These are phyloP conservation scores for Apostasia ramifera DNA, from an alignment of 106 monocot genomes.

Conservation along the genomic window DNA sequence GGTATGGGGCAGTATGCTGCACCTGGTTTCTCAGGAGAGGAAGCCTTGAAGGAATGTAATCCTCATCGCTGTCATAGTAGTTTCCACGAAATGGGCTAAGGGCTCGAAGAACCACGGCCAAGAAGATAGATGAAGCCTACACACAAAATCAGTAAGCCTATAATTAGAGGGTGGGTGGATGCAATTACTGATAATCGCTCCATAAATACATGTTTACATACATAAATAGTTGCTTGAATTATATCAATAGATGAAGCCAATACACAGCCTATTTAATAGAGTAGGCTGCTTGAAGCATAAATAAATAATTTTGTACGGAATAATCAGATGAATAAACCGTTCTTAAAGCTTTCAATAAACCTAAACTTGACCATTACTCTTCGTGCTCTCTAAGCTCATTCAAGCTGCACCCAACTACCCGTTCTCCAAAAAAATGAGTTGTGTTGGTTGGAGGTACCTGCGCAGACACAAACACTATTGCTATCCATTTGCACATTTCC, in stretches of 20 bases:
- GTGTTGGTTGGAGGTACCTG: constrained; percentile 27
- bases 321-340: not conserved
- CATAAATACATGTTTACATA: no score
- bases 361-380: not conserved
- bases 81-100: constrained; percentile 36
- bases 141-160: not conserved
- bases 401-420: no score
- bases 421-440: not conserved
- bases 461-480: constrained; percentile 35
- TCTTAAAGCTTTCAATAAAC: not conserved
- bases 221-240: no score
- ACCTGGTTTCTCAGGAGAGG: constrained; percentile 51
- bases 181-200: no score
- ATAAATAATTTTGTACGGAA: no score
- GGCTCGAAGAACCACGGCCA: constrained; percentile 56
- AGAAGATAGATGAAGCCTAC: constrained; percentile 41
- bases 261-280: no score
- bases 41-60: constrained; percentile 41
- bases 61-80: constrained; percentile 69
- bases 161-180: no score
- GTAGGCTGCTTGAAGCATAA: no score
- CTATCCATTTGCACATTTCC: constrained; percentile 70
- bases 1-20: constrained; percentile 17
- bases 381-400: no score
- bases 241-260: no score